A percentile compares a stretch with the other conserved stretches of the same genome.
Evolutionary conservation across 73 alveolate species (phyloP).

Genomic region (Tetrahymena thermophila): DNA sequence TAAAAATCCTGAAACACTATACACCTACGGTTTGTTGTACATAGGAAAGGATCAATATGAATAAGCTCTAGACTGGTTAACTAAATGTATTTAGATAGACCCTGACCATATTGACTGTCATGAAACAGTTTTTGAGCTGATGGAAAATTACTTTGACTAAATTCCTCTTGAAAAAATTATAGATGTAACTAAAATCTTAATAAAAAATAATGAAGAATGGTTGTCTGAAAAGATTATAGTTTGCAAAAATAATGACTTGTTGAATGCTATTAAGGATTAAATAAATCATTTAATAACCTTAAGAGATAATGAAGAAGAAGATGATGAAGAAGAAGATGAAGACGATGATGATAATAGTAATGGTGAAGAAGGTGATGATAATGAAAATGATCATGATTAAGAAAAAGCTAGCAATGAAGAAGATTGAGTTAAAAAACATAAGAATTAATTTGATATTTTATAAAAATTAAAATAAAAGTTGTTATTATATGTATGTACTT

Average conservation of each 20-base stretch:
- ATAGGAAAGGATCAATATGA: background rate
- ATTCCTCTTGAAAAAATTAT: background rate
- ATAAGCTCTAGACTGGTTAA: background rate
- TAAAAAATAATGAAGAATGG: background rate
- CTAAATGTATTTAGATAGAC: background rate
- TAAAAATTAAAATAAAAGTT: too few species aligned
- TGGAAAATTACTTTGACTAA: background rate
- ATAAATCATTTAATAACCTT: background rate
- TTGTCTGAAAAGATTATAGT: background rate
- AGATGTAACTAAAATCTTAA: background rate
- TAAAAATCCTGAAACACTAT: background rate
- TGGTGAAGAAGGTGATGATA: background rate
- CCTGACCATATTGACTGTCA: background rate
- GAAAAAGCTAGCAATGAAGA: background rate
- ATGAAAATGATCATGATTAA: background rate
- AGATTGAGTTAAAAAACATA: background rate
- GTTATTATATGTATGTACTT: background rate
- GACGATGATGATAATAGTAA: background rate
- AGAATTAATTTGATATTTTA: too few species aligned
- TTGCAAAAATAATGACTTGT: background rate
- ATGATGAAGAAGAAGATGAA: background rate
- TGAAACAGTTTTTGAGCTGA: background rate
- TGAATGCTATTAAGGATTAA: background rate
- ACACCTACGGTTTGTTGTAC: background rate
- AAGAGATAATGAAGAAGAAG: background rate